phyloP scores from a whole-genome alignment of 495 filamentous ascomycete species.

The Penicillium canescens region DNA sequence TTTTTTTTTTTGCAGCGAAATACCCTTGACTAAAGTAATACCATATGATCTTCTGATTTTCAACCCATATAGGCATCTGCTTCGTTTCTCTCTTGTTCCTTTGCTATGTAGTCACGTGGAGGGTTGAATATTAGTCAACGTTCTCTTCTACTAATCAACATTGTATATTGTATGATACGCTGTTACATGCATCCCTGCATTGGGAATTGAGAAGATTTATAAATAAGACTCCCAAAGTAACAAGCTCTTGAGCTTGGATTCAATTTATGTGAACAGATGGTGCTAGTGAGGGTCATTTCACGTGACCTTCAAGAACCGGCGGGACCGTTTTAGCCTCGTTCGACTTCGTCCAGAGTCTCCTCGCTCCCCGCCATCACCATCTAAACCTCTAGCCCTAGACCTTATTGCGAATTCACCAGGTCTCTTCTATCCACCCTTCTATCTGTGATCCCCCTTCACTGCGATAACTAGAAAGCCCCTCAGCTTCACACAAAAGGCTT shows the following conservation, averaged over 20 bases:
- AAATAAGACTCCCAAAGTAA: too few species aligned
- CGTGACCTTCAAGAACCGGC: conserved; percentile 1
- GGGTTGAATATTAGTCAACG: too few species aligned
- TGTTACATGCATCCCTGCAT: too few species aligned
- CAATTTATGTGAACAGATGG: too few species aligned
- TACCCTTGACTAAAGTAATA: neutral
- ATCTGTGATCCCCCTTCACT: neutral
- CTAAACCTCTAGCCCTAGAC: neutral
- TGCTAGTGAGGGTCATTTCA: neutral
- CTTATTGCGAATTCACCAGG: neutral
- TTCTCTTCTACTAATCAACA: too few species aligned
- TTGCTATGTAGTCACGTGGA: too few species aligned
- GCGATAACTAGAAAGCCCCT: neutral
- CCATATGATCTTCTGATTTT: neutral
- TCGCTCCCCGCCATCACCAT: conserved; percentile 9
- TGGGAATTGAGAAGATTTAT: too few species aligned
- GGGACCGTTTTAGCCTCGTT: conserved; percentile 6
- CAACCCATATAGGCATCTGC: too few species aligned
- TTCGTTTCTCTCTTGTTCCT: too few species aligned
- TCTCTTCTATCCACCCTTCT: neutral
- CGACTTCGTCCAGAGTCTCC: conserved; percentile 5
- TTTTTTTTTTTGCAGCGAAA: neutral
- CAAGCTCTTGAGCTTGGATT: too few species aligned
- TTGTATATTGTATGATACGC: too few species aligned
- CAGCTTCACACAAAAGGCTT: neutral